Conservation (phyloP, 352 stramenopile species). For the Phytophthora aleatoria region DNA sequence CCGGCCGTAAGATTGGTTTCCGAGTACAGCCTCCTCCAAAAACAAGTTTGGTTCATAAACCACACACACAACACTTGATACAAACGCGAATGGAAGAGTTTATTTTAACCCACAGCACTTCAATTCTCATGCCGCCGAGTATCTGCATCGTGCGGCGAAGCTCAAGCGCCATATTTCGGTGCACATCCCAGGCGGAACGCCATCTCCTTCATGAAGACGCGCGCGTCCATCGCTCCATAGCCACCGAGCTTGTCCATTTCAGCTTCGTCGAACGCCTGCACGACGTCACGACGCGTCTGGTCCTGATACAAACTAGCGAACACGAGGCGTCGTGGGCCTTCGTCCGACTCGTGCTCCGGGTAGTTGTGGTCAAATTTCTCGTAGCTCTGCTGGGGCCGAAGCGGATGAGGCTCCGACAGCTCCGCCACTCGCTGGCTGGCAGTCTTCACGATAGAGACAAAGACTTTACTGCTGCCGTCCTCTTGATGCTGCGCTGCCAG, state of each 20-base stretch:
- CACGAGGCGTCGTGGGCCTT: conserved; percentile 43
- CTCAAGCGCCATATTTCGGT: conserved; percentile 81
- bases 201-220: conserved; percentile 79
- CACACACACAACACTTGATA: too few species aligned
- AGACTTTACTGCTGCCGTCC: conserved; percentile 37
- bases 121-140: too few species aligned
- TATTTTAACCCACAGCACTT: too few species aligned
- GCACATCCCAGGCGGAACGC: conserved; percentile 77
- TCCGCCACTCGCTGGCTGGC: conserved; percentile 6
- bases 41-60: too few species aligned
- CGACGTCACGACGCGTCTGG: conserved; percentile 64
- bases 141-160: background rate
- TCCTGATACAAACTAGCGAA: conserved; percentile 64
- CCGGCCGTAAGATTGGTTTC: too few species aligned
- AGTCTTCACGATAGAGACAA: conserved; percentile 57
- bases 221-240: conserved; percentile 74
- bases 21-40: too few species aligned
- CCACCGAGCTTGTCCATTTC: conserved; percentile 56
- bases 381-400: conserved; percentile 71
- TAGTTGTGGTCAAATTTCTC: conserved; percentile 68
- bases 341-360: conserved; percentile 2
- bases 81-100: too few species aligned
- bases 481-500: conserved; percentile 36
- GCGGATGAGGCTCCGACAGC: conserved; percentile 34
- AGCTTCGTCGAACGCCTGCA: conserved; percentile 49